Conservation (phyloP, 2,329 filamentous ascomycete genomes). For the Akanthomyces dipterigenus region DNA sequence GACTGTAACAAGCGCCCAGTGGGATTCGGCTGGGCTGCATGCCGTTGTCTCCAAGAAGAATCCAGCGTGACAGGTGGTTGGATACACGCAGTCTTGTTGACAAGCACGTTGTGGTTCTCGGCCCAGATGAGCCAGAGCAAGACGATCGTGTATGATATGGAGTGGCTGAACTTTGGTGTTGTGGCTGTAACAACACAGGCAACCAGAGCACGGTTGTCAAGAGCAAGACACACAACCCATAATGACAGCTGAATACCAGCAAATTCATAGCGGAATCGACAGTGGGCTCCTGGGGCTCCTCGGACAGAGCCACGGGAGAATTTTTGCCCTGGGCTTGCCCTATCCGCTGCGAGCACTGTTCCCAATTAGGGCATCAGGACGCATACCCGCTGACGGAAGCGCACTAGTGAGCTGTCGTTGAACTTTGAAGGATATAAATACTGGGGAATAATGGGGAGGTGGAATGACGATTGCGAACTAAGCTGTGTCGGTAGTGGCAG, state of each 20-base stretch:
- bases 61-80: not conserved
- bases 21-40: not conserved
- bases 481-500: not conserved
- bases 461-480: slow-evolving; percentile 3
- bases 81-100: not conserved
- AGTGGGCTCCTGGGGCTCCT: not conserved
- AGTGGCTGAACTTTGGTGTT: not conserved
- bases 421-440: not conserved
- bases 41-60: not conserved
- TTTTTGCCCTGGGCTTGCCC: not conserved
- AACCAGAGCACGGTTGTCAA: not conserved
- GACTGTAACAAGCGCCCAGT: not conserved
- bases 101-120: not conserved
- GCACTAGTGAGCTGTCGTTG: not conserved
- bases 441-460: not conserved
- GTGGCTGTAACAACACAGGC: not conserved
- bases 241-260: too few species aligned
- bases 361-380: slow-evolving; percentile 6
- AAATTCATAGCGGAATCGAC: not conserved
- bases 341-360: slow-evolving; percentile 10
- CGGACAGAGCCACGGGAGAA: not conserved
- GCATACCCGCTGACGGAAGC: slow-evolving; percentile 7
- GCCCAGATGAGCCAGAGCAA: not conserved
- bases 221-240: not conserved
- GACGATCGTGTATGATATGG: not conserved